Base-by-base conservation (phyloP, 2,329 filamentous ascomycete genomes). In the Nemania sp. region DNA sequence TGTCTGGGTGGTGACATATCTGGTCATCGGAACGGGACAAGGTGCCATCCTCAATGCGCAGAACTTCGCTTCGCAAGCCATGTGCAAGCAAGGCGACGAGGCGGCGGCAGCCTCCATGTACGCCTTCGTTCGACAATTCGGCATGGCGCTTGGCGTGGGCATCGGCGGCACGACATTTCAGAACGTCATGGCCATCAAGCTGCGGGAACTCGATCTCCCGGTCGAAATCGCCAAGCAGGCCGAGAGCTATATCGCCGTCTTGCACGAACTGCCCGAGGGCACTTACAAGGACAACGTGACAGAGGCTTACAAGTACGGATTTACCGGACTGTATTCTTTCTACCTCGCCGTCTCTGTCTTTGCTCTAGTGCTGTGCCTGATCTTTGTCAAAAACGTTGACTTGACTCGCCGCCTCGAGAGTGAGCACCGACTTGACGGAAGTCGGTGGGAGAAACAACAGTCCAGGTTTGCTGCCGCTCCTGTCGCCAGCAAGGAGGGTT, bases 131-230 rank as follows among this genome's bases (percentile, higher is more conserved):
- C 70, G 74, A 5, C 72, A 72, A 17, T 65, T 76, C 44, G 73
- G 74, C 51, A 72, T 72, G 66, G 68, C 72, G 2, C 59, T 75
- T n/a, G 74, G 74, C 26, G 69, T 76, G 14, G 73, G 72, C 39
- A 63, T 77, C 28, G 68, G 73, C 34, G 72, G 72, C 9, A 72
- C 73, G 20, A 65, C 71, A 6, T 75, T 75, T 63, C 74, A 76
- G 45, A 75, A 76, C 58, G 62, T 72, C 42, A 73, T 73, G 71
- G 56, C 60, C 23, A 49, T 59, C 45, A 70, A 72, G 60, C 66
- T 73, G 2, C 41, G 54, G 8, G 63, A 61, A 54, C 52, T 69
- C 9, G 68, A 65, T 0, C 49, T 72, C 6, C 66, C 70, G 0
- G 56, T 60, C 9, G 52, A 59, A 9, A 72, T 73, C 45, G 64